Conservation (phyloP, 345 rosid species). For the Orychophragmus violaceus region DNA sequence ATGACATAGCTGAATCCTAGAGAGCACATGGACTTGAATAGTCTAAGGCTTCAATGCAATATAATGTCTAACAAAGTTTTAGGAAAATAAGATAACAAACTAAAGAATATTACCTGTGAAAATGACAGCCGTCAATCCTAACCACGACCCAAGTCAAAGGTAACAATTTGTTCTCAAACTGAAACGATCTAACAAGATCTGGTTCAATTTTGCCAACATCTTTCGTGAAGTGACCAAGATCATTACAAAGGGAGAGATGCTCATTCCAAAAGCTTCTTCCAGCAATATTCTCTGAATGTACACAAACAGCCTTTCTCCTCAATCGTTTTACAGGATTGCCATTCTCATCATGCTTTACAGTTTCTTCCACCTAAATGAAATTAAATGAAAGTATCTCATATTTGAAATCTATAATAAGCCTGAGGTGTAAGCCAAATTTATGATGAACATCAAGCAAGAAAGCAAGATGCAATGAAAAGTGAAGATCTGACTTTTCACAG, state of each 20-base stretch:
- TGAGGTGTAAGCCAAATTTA: background rate
- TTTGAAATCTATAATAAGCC: background rate
- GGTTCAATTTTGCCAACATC: constrained; percentile 54
- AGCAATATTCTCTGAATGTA: constrained; percentile 57
- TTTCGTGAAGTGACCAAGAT: constrained; percentile 50
- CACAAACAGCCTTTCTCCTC: constrained; percentile 47
- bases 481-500: background rate
- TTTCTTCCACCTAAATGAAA: constrained; percentile 55
- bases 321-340: constrained; percentile 68
- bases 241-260: constrained; percentile 42
- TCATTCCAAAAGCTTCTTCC: constrained; percentile 71
- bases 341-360: constrained; percentile 58
- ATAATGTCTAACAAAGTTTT: background rate
- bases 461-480: background rate
- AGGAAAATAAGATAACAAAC: background rate
- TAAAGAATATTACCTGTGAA: constrained; percentile 64
- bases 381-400: background rate
- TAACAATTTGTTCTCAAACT: constrained; percentile 67
- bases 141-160: constrained; percentile 74
- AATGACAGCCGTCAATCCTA: constrained; percentile 92
- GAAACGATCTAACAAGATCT: constrained; percentile 55
- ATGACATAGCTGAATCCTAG: background rate
- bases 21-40: background rate
- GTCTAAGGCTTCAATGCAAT: background rate
- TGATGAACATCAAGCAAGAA: background rate